Percentiles rank a stretch among this genome's conserved stretches.
These are phyloP conservation scores for Ogataea minuta DNA, from an alignment of 805 yeast genomes.

Conservation along the genomic window DNA sequence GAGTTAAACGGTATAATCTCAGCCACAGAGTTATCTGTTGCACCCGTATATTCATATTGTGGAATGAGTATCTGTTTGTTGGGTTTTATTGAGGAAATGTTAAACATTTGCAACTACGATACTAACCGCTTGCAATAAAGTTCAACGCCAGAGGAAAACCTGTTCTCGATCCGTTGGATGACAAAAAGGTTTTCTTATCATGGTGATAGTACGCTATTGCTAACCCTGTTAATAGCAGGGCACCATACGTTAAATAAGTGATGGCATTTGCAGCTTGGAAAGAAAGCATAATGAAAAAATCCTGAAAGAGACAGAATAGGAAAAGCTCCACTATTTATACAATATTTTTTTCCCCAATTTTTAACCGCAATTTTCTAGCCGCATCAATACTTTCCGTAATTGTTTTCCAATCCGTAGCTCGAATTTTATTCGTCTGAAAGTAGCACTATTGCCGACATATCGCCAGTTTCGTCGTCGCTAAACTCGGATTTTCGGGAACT, in stretches of 20 bases:
- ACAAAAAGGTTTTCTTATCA: slow-evolving; percentile 55
- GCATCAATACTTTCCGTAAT: slow-evolving; percentile 1
- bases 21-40: slow-evolving; percentile 38
- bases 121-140: slow-evolving; percentile 87
- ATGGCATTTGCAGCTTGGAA: slow-evolving; percentile 57
- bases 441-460: slow-evolving; percentile 20
- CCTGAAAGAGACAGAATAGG: not conserved
- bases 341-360: not conserved
- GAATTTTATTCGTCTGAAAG: slow-evolving; percentile 14
- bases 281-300: slow-evolving; percentile 35
- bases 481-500: not conserved
- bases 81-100: slow-evolving; percentile 15
- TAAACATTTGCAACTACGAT: slow-evolving; percentile 16
- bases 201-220: slow-evolving; percentile 58
- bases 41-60: slow-evolving; percentile 49
- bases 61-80: slow-evolving; percentile 7
- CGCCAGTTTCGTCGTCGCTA: slow-evolving; percentile 11
- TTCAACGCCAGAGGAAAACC: slow-evolving; percentile 83
- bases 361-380: not conserved
- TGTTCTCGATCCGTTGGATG: slow-evolving; percentile 76
- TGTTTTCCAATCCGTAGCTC: not conserved
- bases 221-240: slow-evolving; percentile 52
- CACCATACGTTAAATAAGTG: slow-evolving; percentile 58
- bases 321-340: slow-evolving; percentile 1
- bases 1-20: slow-evolving; percentile 79